Evolutionary conservation across 768 basidiomycete genomes (phyloP).

Genomic region (Hebeloma cylindrosporum): DNA sequence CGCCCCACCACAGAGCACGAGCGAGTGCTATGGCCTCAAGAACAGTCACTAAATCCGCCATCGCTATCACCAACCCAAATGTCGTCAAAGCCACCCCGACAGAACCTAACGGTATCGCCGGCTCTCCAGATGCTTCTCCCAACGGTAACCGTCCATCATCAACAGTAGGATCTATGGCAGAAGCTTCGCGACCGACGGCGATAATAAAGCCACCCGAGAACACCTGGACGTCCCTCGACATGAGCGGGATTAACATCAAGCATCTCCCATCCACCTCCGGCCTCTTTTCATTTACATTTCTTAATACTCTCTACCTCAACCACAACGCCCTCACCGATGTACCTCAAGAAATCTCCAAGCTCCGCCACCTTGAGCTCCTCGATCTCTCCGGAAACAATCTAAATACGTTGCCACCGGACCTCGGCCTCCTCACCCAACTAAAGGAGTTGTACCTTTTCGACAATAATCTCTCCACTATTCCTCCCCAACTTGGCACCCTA

Average conservation of each 20-base stretch:
- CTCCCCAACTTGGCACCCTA: slow-evolving; percentile 83
- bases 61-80: slow-evolving; percentile 92
- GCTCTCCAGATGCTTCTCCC: slow-evolving; percentile 27
- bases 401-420: slow-evolving; percentile 72
- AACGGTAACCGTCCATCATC: slow-evolving; percentile 68
- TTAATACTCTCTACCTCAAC: slow-evolving; percentile 93
- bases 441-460: slow-evolving; percentile 96
- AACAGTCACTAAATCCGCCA: slow-evolving; percentile 80
- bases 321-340: slow-evolving; percentile 83
- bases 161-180: slow-evolving; percentile 70
- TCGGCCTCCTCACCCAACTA: slow-evolving; percentile 87
- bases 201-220: slow-evolving; percentile 68
- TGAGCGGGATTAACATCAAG: slow-evolving; percentile 95
- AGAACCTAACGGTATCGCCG: slow-evolving; percentile 30
- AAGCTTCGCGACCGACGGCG: slow-evolving; percentile 63
- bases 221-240: slow-evolving; percentile 90
- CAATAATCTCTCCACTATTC: slow-evolving; percentile 85
- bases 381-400: slow-evolving; percentile 92
- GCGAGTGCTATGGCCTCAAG: slow-evolving; percentile 94
- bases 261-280: slow-evolving; percentile 77
- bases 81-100: slow-evolving; percentile 53
- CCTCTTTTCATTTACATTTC: slow-evolving; percentile 86
- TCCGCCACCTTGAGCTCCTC: slow-evolving; percentile 84
- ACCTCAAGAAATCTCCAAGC: slow-evolving; percentile 79
- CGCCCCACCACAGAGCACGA: slow-evolving; percentile 92